These are phyloP conservation scores for Aspergillus hortae DNA, from an alignment of 2,329 filamentous ascomycete genomes.

Conservation along the genomic window DNA sequence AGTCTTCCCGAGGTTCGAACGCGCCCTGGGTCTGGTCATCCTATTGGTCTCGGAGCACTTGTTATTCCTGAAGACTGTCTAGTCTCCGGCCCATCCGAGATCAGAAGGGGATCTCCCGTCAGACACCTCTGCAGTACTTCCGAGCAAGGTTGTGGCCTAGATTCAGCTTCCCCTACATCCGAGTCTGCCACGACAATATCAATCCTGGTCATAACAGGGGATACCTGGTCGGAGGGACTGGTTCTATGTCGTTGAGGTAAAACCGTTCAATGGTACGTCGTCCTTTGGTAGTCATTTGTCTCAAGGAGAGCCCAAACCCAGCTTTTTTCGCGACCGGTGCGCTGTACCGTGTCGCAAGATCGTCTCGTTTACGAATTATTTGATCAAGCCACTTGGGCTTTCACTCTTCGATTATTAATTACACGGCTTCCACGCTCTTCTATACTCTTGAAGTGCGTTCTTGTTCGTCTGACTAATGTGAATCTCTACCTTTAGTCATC, in stretches of 20 bases:
- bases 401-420: not conserved
- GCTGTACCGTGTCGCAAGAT: not conserved
- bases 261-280: conserved; percentile 17
- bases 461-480: conserved; percentile 18
- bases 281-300: not conserved
- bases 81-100: too few species aligned
- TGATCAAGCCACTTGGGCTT: not conserved
- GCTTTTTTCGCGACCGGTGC: not conserved
- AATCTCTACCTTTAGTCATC: conserved; percentile 18
- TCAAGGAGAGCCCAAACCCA: not conserved
- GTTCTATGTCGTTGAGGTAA: not conserved
- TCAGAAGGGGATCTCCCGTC: too few species aligned
- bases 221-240: not conserved
- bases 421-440: not conserved
- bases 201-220: not conserved
- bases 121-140: too few species aligned
- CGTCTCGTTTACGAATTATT: not conserved
- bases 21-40: too few species aligned
- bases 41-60: not conserved
- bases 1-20: not conserved
- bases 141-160: not conserved
- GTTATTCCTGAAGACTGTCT: not conserved
- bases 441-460: conserved; percentile 1
- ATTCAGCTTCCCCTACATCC: not conserved
- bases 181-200: not conserved